Percentiles rank a stretch among this genome's conserved stretches.
Evolutionary conservation across 352 stramenopile genomes (phyloP).

Genomic region (Pythium rhizo-oryzae): DNA sequence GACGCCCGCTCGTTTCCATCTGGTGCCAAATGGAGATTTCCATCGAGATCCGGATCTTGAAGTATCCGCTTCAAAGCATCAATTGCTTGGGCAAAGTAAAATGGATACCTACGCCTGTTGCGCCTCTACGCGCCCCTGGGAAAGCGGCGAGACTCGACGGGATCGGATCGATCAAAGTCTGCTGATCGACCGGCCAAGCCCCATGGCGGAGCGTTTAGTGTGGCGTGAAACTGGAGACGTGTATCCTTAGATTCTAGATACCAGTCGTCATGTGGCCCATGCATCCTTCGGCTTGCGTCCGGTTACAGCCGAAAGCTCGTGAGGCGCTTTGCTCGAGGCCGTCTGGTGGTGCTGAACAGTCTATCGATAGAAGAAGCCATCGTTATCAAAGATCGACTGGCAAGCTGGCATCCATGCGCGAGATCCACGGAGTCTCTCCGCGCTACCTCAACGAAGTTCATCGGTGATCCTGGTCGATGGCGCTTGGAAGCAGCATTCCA

Average conservation of each 20-base stretch:
- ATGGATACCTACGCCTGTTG: slow-evolving; percentile 2
- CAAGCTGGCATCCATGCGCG: not conserved
- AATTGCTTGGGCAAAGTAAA: not conserved
- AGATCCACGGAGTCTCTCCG: not conserved
- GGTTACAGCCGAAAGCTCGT: not conserved
- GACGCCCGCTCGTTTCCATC: not conserved
- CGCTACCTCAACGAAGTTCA: not conserved
- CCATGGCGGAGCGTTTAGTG: not conserved
- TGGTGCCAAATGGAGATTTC: not conserved
- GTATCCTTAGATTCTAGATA: not conserved
- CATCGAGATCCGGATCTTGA: slow-evolving; percentile 6
- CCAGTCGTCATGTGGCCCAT: slow-evolving; percentile 3
- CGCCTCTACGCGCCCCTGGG: not conserved
- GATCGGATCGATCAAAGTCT: not conserved
- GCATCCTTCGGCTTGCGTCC: not conserved
- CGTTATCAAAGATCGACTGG: not conserved
- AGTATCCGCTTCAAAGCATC: not conserved
- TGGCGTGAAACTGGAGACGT: not conserved
- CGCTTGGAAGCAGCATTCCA: not conserved
- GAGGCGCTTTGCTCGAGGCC: not conserved
- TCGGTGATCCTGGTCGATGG: not conserved
- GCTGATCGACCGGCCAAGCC: not conserved
- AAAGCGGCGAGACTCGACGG: not conserved
- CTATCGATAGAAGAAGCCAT: not conserved
- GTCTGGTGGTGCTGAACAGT: not conserved